Base-by-base conservation (phyloP, 2,329 filamentous ascomycete species). In the Diaporthe sp. region DNA sequence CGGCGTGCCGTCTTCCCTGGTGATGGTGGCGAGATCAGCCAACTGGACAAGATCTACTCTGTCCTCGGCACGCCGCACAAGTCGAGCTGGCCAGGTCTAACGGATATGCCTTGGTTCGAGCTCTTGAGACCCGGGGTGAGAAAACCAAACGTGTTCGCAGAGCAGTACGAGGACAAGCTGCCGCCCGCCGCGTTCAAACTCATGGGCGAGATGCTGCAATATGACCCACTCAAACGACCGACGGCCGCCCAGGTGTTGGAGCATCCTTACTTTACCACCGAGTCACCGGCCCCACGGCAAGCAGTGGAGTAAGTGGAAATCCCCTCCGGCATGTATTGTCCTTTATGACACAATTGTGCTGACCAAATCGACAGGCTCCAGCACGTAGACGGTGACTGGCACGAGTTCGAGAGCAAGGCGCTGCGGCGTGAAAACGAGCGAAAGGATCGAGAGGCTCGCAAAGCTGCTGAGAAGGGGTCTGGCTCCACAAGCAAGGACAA, bases 61-160 rank as follows among this genome's bases (percentile, higher is more conserved):
- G 89, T 98, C 6, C 89, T 99, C 61, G 97, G 97, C 67, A 98
- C 96, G 0, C 97, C 97, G 0, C 97, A 92, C 57, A 91, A 92
- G 74, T 88, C 88, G 46, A 94, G 97, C 42, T 99, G 97, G 97
- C 95, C 97, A 1, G 93, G 92, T 12, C 90, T 98, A 28, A 89
- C 94, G n/a, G 94, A 98, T 74, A 97, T 98, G 92, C 94, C 96
- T 15, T 99, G 97, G 97, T 98, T 98, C 81, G 95, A 98, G 83
- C 90, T 99, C 22, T 89, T 99, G 78, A 90, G 95, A 19, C 96
- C 96, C 1, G 91, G 90, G 1, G 92, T 94, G 78, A 92, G 93
- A 76, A 91, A 92, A 78, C 90, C 92, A 55, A 94, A 92, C 77
- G 89, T 93, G 1, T 98, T 99, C 82, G 92, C 92, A 46, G 94